Evolutionary conservation across 108 stramenopile species (phyloP), one percentile per base, ranked within the genome.

Genomic region (Discostella stelligeroides): DNA sequence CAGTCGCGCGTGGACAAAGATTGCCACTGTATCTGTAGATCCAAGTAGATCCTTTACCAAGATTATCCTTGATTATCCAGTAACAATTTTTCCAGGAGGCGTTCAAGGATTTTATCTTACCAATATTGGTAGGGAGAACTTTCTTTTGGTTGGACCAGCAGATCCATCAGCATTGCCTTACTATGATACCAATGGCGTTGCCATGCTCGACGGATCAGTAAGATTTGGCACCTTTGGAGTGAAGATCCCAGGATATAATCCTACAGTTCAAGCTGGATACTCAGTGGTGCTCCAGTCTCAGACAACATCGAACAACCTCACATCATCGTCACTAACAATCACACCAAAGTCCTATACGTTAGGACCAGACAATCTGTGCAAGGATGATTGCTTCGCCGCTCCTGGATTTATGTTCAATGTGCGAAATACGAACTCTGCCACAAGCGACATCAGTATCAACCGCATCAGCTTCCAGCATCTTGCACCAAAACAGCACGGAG

Each of bases 331-430:
- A 14, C 25, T 11, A 18, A 48, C n/a, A n/a, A n/a, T n/a, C 18
- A 34, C 47, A 25, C 10, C 8, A 11, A 7, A 37, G 14, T 20
- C 39, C 17, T 18, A 40, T 2, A 15, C 38, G 34, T 9, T 66
- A 0, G 23, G 13, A 13, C 53, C 66, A 55, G 25, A 39, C 17
- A 53, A 2, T 12, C 28, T 5, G n/a, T 53, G 66, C 15, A 23
- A 41, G 6, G 29, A 21, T 24, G 42, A 66, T 28, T 66, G 66
- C 39, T 28, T 66, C 23, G 20, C 30, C 41, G 51, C 66, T 24
- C 54, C 66, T 41, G 66, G 66, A 38, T 66, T 54, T 51, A 66
- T 66, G 66, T 66, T 66, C 45, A 49, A 54, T 39, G 54, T 66
- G 23, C 40, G 40, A 11, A 18, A 54, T 13, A 40, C 13, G 12